Base-by-base conservation (phyloP, 2,329 filamentous ascomycete genomes). In the Eurotiales sp. region DNA sequence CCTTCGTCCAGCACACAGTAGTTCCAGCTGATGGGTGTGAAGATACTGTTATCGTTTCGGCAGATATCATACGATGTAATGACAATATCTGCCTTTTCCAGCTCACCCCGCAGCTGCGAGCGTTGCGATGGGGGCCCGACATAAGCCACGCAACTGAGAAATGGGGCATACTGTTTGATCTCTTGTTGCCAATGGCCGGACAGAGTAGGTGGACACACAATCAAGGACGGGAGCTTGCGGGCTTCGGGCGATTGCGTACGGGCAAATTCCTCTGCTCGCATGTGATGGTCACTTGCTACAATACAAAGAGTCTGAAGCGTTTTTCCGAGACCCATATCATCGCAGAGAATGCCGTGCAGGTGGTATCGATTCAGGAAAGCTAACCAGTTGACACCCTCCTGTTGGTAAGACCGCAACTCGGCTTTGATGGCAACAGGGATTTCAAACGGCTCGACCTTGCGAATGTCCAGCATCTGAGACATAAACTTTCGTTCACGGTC, bases 111-210 rank as follows among this genome's bases (percentile, higher is more conserved):
- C 59, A 92, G 78, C 32, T 82, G 81, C 57, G 83, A 82, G 58
- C 93, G 85, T 67, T 97, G 90, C 0, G 80, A 77, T 0, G 93
- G 91, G 2, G 90, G 86, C 0, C 93, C 93, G 51, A 97, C 91
- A 63, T 97, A 99, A 2, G 92, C 87, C 4, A 90, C 85, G 32
- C 90, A 90, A 25, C 81, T 86, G 39, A 99, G 78, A 80, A 99
- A 99, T 0, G 93, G 93, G 1, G 95, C 92, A 63, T 96, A 99
- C 44, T 90, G 86, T 65, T 88, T 90, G 61, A 99, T 91, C 68
- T 99, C 93, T 66, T 99, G 93, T 69, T 96, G 91, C 93, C 93
- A 99, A 71, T 99, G 93, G 8, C 95, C 93, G 15, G 93, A 96
- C 21, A 99, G 78, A 0, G 93, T 97, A 1, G 93, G 93, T 5